Base-by-base conservation (phyloP, 2,329 filamentous ascomycete species). In the Sarocladium oryzae region DNA sequence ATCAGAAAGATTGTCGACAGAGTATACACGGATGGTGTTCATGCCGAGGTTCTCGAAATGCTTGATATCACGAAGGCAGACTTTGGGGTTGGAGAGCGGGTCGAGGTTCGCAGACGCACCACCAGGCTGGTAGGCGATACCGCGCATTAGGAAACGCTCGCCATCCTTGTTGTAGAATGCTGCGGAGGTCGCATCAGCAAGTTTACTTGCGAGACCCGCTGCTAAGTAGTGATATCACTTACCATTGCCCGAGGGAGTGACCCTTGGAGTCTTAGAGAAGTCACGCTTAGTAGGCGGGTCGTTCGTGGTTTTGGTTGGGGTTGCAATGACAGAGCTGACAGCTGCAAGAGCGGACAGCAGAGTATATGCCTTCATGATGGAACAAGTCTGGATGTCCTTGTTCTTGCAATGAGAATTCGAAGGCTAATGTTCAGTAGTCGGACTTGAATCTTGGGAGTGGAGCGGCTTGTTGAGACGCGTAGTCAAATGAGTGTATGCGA, bases 21-120 rank as follows among this genome's bases (percentile, higher is more conserved):
- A 89, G 78, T 96, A 96, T 55, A 96, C 87, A 69, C 91, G 90
- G 64, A 96, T 77, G 23, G 89, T 90, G 77, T 96, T 96, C 71
- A 96, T 75, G 46, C 90, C 89, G 49, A 96, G 77, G 58, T 89
- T 80, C 74, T 88, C 81, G 82, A 96, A 95, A 66, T 89, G 76
- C 49, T 73, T 70, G 60, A 96, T 86, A 64, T 95, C 89, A 57
- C 90, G 86, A 67, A 81, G 78, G 80, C 91, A 96, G 62, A 77
- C 71, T 3, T 69, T 69, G 21, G 73, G 64, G 61, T 95, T 84
- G 55, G 88, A 84, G 50, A 96, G 84, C 54, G 90, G 89, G 64
- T 96, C 90, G n/a, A 59, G 50, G 58, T 74, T 72, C 54, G 66
- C 67, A 2, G 78, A 75, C 24, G 78, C 76, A 56, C 79, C 79